A percentile compares a stretch with the other conserved stretches of the same genome.
Evolutionary conservation across 768 basidiomycete species (phyloP).

Genomic region (Lactarius trivialis): DNA sequence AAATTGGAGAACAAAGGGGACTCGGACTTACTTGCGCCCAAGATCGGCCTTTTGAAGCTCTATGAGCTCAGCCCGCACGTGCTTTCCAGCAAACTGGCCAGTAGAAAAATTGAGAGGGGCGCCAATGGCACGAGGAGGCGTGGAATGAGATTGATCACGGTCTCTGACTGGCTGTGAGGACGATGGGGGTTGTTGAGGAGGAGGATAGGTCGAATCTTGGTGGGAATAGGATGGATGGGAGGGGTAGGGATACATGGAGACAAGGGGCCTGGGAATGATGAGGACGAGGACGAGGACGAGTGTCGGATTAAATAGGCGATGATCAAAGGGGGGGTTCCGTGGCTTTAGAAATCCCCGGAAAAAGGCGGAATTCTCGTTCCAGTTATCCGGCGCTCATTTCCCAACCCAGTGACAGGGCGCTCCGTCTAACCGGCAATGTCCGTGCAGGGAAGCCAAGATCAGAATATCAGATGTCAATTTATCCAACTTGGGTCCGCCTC

Average conservation of each 20-base stretch:
- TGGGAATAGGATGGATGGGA: slow-evolving; percentile 2
- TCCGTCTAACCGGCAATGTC: slow-evolving; percentile 1
- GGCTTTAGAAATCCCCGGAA: slow-evolving; percentile 11
- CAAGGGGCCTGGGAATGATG: neutral
- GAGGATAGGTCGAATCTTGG: slow-evolving; percentile 4
- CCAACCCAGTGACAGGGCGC: slow-evolving; percentile 18
- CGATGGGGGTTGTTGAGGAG: slow-evolving; percentile 1
- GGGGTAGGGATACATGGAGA: slow-evolving; percentile 16
- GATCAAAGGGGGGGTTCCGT: slow-evolving; percentile 1
- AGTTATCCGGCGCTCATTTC: neutral
- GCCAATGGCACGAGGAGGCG: slow-evolving; percentile 23
- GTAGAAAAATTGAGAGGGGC: slow-evolving; percentile 26
- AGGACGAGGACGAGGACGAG: neutral
- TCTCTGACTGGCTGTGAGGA: slow-evolving; percentile 5
- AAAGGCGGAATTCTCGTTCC: slow-evolving; percentile 6
- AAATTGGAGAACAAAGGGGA: too few relatives aligned
- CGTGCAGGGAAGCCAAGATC: slow-evolving; percentile 1
- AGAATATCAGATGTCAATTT: slow-evolving; percentile 13
- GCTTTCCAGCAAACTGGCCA: slow-evolving; percentile 30
- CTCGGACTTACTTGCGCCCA: slow-evolving; percentile 28
- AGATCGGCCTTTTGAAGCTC: slow-evolving; percentile 32
- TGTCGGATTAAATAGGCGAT: slow-evolving; percentile 18
- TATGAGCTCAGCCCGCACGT: slow-evolving; percentile 25
- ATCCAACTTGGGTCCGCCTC: neutral
- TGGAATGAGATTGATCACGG: slow-evolving; percentile 6